Base-by-base conservation (phyloP, 108 stramenopile species). In the Skeletonema potamos region DNA sequence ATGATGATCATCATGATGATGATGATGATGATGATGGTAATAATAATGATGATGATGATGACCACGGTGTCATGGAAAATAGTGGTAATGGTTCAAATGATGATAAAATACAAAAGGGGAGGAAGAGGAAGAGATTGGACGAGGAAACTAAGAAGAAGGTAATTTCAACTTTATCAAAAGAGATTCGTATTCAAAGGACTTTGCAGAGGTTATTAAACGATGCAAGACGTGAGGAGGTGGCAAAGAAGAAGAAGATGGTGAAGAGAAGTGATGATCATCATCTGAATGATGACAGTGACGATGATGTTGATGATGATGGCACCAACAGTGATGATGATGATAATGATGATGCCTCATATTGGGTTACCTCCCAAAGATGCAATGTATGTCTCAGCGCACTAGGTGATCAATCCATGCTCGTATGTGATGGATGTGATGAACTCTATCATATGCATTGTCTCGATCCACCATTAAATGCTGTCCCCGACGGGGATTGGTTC, bases 351-450 rank as follows among this genome's bases (percentile, higher is more conserved):
- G 58, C 58, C 18, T 20, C 36, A 18, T 62, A 68, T 34, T 27
- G 27, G 17, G 56, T 59, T 15, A 74, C 64, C 22, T 28, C 58
- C 2, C 20, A 28, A 17, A 37, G 48, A 17, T 86, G 85, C 70
- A 76, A 81, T n/a, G 34, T 82, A 17, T 86, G 86, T 32, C 34
- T 41, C 0, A 63, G 62, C 51, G 69, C 69, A 22, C 29, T 61
- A 4, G 37, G 51, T 11, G 60, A 60, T 41, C 37, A 78, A 41
- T 59, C 51, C 54, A 64, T 86, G 68, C 77, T 91, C 4, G 39
- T 89, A 18, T 91, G 89, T 62, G 87, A 90, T 73, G 86, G 87
- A 26, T 90, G 89, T 68, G 86, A 88, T 62, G 82, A 54, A 41
- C 73, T 85, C 28, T 88, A 66, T 46, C 89, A 90, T 64, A 58